These are phyloP conservation scores for Heracleum sosnowskyi DNA, from an alignment of 129 eudicot genomes.

Conservation along the genomic window DNA sequence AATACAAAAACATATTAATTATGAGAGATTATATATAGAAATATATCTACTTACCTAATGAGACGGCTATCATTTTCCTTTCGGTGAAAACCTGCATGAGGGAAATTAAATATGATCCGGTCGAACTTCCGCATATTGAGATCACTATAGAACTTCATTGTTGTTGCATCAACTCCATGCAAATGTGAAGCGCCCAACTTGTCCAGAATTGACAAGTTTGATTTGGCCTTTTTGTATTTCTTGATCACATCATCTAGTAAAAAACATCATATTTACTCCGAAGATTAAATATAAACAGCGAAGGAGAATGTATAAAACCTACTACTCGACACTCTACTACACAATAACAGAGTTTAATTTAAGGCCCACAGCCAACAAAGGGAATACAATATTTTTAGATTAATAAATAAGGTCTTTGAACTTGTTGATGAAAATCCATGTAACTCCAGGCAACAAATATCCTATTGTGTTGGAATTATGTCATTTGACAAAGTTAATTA, in stretches of 20 bases:
- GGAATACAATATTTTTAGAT: not conserved
- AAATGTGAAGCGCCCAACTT: conserved; percentile 13
- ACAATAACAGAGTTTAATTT: not conserved
- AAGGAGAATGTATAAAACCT: not conserved
- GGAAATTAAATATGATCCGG: conserved; percentile 60
- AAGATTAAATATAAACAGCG: not conserved
- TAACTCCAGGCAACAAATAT: no score
- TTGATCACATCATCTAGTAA: not conserved
- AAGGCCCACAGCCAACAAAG: not conserved
- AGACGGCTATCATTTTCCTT: conserved; percentile 25
- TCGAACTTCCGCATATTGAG: conserved; percentile 18
- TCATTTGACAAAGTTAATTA: not conserved
- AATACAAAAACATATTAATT: not conserved
- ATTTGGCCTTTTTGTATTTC: conserved; percentile 13
- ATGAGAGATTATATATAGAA: not conserved
- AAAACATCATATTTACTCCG: not conserved
- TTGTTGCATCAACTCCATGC: conserved; percentile 29
- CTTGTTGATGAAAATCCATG: no score
- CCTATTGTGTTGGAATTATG: not conserved
- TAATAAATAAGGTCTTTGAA: no score
- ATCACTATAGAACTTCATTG: conserved; percentile 14
- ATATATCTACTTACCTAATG: conserved; percentile 29
- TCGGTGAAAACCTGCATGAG: conserved; percentile 65
- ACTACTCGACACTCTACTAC: not conserved
- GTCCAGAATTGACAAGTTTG: conserved; percentile 15